Evolutionary conservation across 257 asterid species (phyloP).

Genomic region (Knoxia roxburghii): DNA sequence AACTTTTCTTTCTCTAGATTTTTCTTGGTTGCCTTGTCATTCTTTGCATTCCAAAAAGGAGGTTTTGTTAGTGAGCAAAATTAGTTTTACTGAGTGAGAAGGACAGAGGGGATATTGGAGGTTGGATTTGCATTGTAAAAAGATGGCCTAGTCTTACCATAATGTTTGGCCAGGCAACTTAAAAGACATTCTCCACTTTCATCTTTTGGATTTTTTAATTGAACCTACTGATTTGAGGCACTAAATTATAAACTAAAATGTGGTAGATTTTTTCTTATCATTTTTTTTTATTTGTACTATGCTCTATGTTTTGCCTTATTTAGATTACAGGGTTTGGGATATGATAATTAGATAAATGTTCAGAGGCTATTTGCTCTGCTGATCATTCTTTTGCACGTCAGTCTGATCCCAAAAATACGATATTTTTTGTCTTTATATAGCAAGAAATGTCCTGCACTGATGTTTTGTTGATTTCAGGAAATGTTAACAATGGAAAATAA

Average conservation of each 20-base stretch:
- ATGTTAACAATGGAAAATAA: not conserved
- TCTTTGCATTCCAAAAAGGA: not conserved
- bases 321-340: not conserved
- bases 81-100: not conserved
- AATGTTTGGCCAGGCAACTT: not conserved
- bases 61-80: not conserved
- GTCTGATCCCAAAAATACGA: not conserved
- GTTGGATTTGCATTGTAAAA: not conserved
- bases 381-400: not conserved
- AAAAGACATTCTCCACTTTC: not conserved
- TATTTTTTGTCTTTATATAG: no score
- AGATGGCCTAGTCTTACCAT: not conserved
- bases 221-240: not conserved
- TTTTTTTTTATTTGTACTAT: no score
- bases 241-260: not conserved
- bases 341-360: no score
- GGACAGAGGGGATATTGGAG: not conserved
- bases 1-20: not conserved
- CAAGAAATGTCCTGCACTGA: not conserved
- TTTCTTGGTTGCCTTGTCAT: not conserved
- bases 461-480: not conserved
- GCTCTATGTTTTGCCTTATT: not conserved
- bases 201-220: not conserved
- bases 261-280: not conserved
- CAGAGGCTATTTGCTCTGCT: not conserved